Base-by-base conservation (phyloP, 805 yeast species). In the Tetrapisispora pingtungensis region DNA sequence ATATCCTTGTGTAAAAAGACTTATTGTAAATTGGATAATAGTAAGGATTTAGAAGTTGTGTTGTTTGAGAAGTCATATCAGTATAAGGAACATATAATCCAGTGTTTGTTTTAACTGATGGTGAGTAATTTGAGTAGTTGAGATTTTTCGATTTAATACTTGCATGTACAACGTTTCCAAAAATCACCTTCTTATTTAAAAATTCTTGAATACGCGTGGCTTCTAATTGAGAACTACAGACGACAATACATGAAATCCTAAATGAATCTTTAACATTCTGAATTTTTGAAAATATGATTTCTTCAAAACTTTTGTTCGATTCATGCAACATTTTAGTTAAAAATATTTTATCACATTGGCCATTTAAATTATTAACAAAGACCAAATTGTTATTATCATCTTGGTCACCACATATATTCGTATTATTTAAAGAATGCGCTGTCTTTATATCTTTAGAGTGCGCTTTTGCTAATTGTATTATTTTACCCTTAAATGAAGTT, bases 321-420 rank as follows among this genome's bases (percentile, higher is more conserved):
- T 53, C 54, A 12, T 43, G 36, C 37, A 60, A 60, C 26, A 61
- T 24, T 17, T 48, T 49, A 14, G 43, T 22, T 28, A 63, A 35
- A 48, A 60, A 61, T 28, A 49, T 48, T 26, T 55, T 50, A 28
- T 55, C 58, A 37, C 65, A 59, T 22, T 58, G 46, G 10, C 54
- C 42, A 41, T 59, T 57, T 26, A 62, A 46, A 39, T 59, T 58
- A 7, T 50, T 50, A 26, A 63, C 43, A 31, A 48, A 54, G 3
- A 62, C 44, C 2, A 49, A 48, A n/a, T 48, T 41, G 37, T 49
- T 51, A 37, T 52, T 22, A 8, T 22, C 8, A 22, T 22, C 8
- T 5, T 8, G 5, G 8, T 8, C 8, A 8, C 8, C 26, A 22
- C 8, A 22, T 22, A 22, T 22, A 8, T 22, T 22, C 5, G 26